Conservation (phyloP, 345 rosid species). For the Salix brachista region DNA sequence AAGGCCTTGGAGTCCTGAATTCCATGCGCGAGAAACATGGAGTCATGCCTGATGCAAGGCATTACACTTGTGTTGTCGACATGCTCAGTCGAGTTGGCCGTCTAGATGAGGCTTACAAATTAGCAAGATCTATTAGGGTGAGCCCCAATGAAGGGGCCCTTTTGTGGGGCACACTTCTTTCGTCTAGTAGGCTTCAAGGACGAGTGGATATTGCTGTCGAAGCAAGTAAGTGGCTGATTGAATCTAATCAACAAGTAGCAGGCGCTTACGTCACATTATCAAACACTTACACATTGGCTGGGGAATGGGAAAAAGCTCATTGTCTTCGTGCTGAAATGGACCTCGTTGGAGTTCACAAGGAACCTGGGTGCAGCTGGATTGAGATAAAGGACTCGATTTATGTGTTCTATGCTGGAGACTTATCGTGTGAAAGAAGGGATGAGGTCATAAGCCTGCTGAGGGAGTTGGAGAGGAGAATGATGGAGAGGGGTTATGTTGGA, state of each 20-base stretch:
- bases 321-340: constrained; percentile 61
- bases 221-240: constrained; percentile 49
- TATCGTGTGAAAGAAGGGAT: constrained; percentile 33
- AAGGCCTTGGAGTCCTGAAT: constrained; percentile 53
- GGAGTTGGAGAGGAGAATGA: constrained; percentile 55
- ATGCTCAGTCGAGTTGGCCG: constrained; percentile 76
- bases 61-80: constrained; percentile 72
- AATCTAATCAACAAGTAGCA: constrained; percentile 56
- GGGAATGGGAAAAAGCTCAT: constrained; percentile 60
- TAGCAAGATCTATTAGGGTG: constrained; percentile 49
- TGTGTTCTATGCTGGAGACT: constrained; percentile 56
- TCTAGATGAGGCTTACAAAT: constrained; percentile 57
- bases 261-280: constrained; percentile 65
- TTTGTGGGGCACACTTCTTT: constrained; percentile 74
- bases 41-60: constrained; percentile 52
- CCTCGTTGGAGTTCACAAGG: constrained; percentile 51
- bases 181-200: constrained; percentile 68
- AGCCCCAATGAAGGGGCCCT: constrained; percentile 48
- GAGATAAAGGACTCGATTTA: constrained; percentile 47
- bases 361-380: constrained; percentile 80
- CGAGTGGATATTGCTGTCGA: constrained; percentile 64
- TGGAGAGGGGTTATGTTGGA: constrained; percentile 47
- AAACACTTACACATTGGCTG: constrained; percentile 52
- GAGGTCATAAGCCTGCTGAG: constrained; percentile 44
- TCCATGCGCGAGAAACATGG: constrained; percentile 49